A percentile compares a stretch with the other conserved stretches of the same genome.
These are phyloP conservation scores for Isoetes taiwanensis DNA, from an alignment of 75 land plant species.

Conservation along the genomic window DNA sequence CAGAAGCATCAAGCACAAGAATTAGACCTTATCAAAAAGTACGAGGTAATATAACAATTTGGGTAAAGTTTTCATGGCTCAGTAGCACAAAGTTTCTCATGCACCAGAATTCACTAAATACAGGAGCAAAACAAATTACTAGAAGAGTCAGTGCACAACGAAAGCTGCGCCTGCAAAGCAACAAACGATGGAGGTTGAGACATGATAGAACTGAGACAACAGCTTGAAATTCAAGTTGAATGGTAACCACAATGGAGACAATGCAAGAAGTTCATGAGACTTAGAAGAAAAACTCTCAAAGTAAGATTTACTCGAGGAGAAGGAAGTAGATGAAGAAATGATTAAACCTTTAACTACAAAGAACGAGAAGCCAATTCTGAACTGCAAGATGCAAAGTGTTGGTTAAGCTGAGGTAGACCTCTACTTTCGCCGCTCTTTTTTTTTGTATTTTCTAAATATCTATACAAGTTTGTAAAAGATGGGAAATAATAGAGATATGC, in stretches of 20 bases:
- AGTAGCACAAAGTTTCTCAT: neutral
- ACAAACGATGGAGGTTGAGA: neutral
- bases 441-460: no score
- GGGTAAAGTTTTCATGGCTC: neutral
- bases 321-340: slow-evolving; percentile 25
- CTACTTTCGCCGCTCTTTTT: no score
- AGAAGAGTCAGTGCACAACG: neutral
- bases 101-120: neutral
- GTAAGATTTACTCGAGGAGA: slow-evolving; percentile 31
- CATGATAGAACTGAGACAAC: neutral
- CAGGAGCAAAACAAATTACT: neutral
- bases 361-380: slow-evolving; percentile 61
- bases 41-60: neutral
- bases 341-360: slow-evolving; percentile 33
- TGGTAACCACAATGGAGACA: slow-evolving; percentile 10
- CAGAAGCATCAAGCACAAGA: neutral
- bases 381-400: slow-evolving; percentile 58
- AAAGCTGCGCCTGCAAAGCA: neutral
- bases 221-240: neutral
- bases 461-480: no score
- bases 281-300: slow-evolving; percentile 16
- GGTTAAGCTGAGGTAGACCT: slow-evolving; percentile 15
- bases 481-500: no score
- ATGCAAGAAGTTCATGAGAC: neutral
- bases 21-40: neutral